Base-by-base conservation (phyloP, 371 early-diverging fungal genomes). In the Mortierella polycephala region DNA sequence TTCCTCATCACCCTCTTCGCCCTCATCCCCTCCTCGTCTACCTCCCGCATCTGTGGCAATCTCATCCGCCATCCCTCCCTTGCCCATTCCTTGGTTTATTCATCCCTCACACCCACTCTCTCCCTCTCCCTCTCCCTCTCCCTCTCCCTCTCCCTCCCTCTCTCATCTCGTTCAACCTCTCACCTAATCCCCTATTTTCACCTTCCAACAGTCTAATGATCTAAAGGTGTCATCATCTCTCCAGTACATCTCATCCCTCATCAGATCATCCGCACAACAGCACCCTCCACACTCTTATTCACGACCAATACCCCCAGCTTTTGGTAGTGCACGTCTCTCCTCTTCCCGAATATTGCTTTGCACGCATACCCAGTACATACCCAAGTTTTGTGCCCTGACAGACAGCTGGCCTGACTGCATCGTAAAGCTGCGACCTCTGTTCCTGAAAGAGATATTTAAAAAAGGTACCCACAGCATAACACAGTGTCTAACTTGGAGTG, bases 331-430 rank as follows among this genome's bases (percentile, higher is more conserved):
- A 10, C 39, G 5, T 30, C 16, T 47, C 7, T 30, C 30, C 37
- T 23, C 30, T 53, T n/a, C 20, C 46, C 16, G 2, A 30, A 30
- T 61, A 51, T 46, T 49, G 23, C 44, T 60, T 49, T 12, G 4
- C 30, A 4, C 37, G 8, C 59, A 42, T 51, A 64, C 16, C 18
- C n/a, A n/a, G n/a, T 20, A 52, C 53, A 62, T 52, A 62, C 62
- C 53, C 62, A 51, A 10, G 23, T 14, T 21, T 21, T 46, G 37
- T 57, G 18, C 51, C 47, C 30, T 60, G 67, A 67, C 64, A 64
- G 65, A 57, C 68, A 74, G 74, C 74, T 74, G 74, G 74, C 53
- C 74, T 74, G 68, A 62, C 74, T 65, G 56, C 56, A 39, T 56
- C 46, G 57, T 51, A 51, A 55, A 54, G 55, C 52, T 52, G 63